Evolutionary conservation across 257 asterid genomes (phyloP), one percentile per base, ranked within the genome.

Genomic region (Solanum etuberosum): DNA sequence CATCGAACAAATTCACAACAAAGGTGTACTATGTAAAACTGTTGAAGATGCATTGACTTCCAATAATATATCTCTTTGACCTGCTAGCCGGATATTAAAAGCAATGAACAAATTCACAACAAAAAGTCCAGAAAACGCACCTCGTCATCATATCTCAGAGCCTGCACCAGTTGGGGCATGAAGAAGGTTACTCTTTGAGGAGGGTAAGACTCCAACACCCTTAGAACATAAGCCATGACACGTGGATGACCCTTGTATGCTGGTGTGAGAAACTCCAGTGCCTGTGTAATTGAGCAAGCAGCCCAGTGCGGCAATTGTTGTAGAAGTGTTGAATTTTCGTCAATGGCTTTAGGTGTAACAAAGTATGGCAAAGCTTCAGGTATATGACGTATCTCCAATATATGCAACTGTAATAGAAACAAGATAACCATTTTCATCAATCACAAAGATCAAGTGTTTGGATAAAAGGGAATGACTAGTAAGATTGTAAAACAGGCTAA

Each of bases 251-350:
- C 99, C 92, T 95, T 97, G 91, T 93, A 97, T 40, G 98, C 93
- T 25, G 99, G 99, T 86, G 99, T 93, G 86, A 97, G 98, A 89
- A 97, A 97, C 88, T 95, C 99, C 93, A 97, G 88, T 73, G 98
- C 99, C 92, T 93, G 98, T 29, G 99, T 97, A 88, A 97, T 95
- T 86, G 99, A 97, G 90, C 99, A 96, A 87, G 98, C 95, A 34
- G 99, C 98, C 99, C 99, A 97, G 90, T 97, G 99, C 46, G 99
- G 99, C 91, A 97, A 87, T 89, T 97, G 99, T 89, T 97, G 99
- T 94, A 97, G 86, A 86, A 96, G 96, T 85, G 96, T 80, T 54
- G 99, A 97, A 89, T 97, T 96, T 85, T 97, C 99, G 86, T 97
- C 98, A 88, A 95, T 95, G 6, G 98, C 95, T 92, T 97, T 94